Conservation (phyloP, 306 rosid genomes). For the Quercus alba region DNA sequence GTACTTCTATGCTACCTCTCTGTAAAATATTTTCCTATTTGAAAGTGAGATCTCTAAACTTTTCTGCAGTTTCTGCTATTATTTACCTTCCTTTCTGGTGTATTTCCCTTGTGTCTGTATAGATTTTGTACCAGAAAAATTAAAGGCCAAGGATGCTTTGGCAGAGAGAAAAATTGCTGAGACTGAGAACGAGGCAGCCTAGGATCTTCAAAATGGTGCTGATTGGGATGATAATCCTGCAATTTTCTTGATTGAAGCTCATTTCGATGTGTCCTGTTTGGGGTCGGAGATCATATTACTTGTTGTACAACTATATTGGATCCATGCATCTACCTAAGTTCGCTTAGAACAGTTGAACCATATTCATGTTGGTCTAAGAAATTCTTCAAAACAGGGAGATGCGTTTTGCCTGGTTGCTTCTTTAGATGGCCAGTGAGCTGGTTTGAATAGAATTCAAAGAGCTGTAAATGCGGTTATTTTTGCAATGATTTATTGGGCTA, state of each 20-base stretch:
- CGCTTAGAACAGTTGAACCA: neutral
- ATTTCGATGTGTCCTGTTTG: neutral
- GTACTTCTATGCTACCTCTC: constrained; percentile 34
- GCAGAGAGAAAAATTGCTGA: constrained; percentile 51
- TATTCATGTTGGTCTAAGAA: neutral
- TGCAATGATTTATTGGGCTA: neutral
- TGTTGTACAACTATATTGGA: constrained; percentile 3
- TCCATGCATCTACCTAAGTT: neutral
- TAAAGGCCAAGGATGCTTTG: constrained; percentile 76
- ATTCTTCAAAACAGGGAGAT: neutral
- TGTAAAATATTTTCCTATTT: constrained; percentile 6
- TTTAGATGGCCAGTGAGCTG: neutral
- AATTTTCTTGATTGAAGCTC: neutral
- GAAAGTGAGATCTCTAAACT: constrained; percentile 9
- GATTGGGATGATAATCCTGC: constrained; percentile 15
- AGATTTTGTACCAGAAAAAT: constrained; percentile 84
- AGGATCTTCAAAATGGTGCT: constrained; percentile 23
- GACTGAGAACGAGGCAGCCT: constrained; percentile 26
- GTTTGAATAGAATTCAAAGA: neutral
- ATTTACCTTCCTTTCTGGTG: constrained; percentile 1
- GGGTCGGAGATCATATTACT: constrained; percentile 2
- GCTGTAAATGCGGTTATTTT: neutral
- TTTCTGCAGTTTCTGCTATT: constrained; percentile 8
- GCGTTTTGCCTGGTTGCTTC: neutral
- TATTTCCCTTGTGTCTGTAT: constrained; percentile 13